Percentiles rank a stretch among this genome's conserved stretches.
Conservation (phyloP, 305 asterid genomes). For the Euphrasia arctica region DNA sequence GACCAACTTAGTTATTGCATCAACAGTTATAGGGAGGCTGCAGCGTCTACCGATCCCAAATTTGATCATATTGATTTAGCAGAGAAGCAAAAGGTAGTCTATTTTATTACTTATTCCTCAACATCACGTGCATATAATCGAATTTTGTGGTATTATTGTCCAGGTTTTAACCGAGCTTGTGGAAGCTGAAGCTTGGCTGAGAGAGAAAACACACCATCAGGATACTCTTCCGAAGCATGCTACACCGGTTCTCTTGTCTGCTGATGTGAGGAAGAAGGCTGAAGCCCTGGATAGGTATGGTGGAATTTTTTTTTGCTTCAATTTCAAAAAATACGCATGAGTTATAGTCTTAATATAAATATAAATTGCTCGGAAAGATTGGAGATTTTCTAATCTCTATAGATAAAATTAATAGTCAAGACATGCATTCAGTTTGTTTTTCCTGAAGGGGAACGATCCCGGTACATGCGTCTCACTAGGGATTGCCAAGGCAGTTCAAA, state of each 20-base stretch:
- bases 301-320: not conserved
- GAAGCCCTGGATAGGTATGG: conserved; percentile 79
- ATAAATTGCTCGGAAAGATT: not conserved
- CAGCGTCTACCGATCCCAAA: conserved; percentile 55
- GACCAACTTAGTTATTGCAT: conserved; percentile 63
- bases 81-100: conserved; percentile 53
- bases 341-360: not conserved
- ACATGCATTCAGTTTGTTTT: not conserved
- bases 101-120: not conserved
- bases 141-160: not conserved
- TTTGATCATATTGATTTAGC: conserved; percentile 79
- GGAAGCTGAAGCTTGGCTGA: conserved; percentile 84
- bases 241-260: conserved; percentile 59
- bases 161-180: conserved; percentile 78
- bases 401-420: not conserved
- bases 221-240: conserved; percentile 76
- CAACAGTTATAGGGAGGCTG: conserved; percentile 75
- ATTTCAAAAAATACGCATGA: not conserved
- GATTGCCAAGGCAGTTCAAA: no score
- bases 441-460: no score
- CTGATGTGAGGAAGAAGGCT: conserved; percentile 65
- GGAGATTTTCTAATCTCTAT: not conserved
- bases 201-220: conserved; percentile 81
- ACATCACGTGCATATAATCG: not conserved
- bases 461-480: no score